Evolutionary conservation across 2,329 filamentous ascomycete genomes (phyloP), one percentile per base, ranked within the genome.

Genomic region (Scleromitrula shiraiana): DNA sequence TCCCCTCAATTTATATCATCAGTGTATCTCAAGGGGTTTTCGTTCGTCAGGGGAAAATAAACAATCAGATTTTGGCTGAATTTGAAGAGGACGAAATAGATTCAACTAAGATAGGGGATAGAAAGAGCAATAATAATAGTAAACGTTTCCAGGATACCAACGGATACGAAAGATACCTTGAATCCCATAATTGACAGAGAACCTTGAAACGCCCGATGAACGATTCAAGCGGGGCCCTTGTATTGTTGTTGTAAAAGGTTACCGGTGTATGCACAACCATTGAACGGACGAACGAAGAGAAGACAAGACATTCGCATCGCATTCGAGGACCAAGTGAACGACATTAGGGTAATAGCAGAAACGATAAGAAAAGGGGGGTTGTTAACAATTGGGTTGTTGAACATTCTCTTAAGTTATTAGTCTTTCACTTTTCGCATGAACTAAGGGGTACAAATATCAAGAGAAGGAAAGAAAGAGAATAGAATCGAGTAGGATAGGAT

Each of bases 121-220:
- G n/a, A n/a, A n/a, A n/a, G n/a, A n/a, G n/a, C n/a, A n/a, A n/a
- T n/a, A n/a, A n/a, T n/a, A n/a, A n/a, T n/a, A n/a, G n/a, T n/a
- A n/a, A n/a, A n/a, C n/a, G n/a, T n/a, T n/a, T n/a, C n/a, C n/a
- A n/a, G n/a, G n/a, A n/a, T 27, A 14, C 29, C 20, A 12, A 43
- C 29, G n/a, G 41, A 35, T 24, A 43, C 41, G 41, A 26, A 35
- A 35, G 41, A n/a, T 24, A n/a, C n/a, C n/a, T n/a, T n/a, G n/a
- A n/a, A n/a, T n/a, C n/a, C n/a, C n/a, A n/a, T n/a, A n/a, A n/a
- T n/a, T n/a, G n/a, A n/a, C n/a, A n/a, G n/a, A n/a, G n/a, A n/a
- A n/a, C n/a, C n/a, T n/a, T n/a, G n/a, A n/a, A n/a, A 35, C 23
- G 29, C n/a, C 15, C 41, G 41, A 35, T 10, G n/a, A 43, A 26